Percentiles rank a stretch among this genome's conserved stretches.
Conservation (phyloP, 176 grass and related monocot species). For the Cenchrus americanus region DNA sequence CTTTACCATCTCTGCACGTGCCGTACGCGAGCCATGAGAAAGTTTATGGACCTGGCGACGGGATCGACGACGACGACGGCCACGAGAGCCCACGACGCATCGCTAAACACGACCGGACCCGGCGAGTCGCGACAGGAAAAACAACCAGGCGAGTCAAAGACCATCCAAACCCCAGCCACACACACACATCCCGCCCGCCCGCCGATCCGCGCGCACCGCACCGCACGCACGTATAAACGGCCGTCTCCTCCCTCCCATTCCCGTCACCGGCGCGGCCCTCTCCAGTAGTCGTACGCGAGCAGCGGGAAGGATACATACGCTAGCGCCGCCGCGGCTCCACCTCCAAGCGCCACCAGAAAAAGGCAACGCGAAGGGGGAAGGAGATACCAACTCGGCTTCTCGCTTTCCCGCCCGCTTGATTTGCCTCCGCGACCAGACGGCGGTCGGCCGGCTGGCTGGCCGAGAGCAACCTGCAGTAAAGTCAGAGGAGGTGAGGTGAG, state of each 20-base stretch:
- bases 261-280: constrained; percentile 21
- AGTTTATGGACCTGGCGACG: not conserved
- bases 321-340: not conserved
- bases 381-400: not conserved
- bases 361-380: not conserved
- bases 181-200: not conserved
- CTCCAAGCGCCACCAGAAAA: constrained; percentile 17
- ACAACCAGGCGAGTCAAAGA: not conserved
- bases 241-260: not conserved
- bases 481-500: constrained; percentile 38
- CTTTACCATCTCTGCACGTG: not conserved
- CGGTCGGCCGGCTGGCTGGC: not conserved
- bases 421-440: constrained; percentile 43
- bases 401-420: constrained; percentile 36
- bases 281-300: not conserved
- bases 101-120: not conserved
- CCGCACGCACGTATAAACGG: not conserved
- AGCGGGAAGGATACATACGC: not conserved
- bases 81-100: not conserved
- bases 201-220: not conserved
- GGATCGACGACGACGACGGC: not conserved
- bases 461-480: not conserved
- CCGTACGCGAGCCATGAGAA: not conserved
- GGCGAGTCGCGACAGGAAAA: not conserved
- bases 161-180: not conserved